Conservation (phyloP, 169 alveolate species). For the Plasmodium gaboni region DNA sequence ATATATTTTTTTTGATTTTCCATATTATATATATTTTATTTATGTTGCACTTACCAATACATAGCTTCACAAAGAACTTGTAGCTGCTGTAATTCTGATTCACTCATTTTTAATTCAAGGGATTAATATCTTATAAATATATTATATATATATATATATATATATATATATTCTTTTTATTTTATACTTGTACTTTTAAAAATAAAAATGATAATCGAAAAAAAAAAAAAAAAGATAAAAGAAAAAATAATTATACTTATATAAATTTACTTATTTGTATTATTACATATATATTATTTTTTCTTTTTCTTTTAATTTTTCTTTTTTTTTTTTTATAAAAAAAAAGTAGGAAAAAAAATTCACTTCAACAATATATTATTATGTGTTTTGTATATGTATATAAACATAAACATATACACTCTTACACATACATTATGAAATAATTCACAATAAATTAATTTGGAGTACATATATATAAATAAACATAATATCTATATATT, state of each 20-base stretch:
- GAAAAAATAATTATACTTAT: not conserved
- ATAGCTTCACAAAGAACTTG: conserved; percentile 91
- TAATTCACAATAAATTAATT: no score
- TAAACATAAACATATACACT: not conserved
- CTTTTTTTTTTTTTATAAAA: no score
- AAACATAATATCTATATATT: no score
- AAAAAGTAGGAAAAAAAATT: no score
- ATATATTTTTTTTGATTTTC: not conserved
- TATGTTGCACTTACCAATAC: conserved; percentile 76
- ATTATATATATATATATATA: not conserved
- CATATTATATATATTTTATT: not conserved
- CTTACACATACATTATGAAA: not conserved
- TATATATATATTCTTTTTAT: no score
- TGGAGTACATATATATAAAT: no score
- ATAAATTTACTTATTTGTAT: no score
- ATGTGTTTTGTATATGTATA: not conserved
- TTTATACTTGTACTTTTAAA: no score
- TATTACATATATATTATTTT: no score
- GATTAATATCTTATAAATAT: not conserved
- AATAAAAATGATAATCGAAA: no score
- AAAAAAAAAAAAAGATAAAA: not conserved
- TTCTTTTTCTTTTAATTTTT: no score
- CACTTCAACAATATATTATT: no score
- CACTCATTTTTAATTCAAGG: conserved; percentile 59
- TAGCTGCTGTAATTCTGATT: conserved; percentile 88